A percentile compares a stretch with the other conserved stretches of the same genome.
These are phyloP conservation scores for Fusarium tuaranense DNA, from an alignment of 2,329 filamentous ascomycete species.

Conservation along the genomic window DNA sequence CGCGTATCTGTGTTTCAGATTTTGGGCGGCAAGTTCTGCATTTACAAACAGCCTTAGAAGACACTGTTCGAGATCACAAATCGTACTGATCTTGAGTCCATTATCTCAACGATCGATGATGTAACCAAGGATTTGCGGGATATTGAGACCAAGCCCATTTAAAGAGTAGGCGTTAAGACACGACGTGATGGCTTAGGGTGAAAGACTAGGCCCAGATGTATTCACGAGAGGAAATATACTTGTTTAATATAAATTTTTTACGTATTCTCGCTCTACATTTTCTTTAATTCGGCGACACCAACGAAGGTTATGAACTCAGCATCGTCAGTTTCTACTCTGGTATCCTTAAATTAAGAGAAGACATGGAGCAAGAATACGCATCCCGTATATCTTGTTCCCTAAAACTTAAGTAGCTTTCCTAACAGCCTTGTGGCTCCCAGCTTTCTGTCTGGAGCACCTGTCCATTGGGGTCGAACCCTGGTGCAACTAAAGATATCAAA, in stretches of 20 bases:
- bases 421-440: constrained; percentile 27
- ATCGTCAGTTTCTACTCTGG: neutral
- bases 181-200: no score
- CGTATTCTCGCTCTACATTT: neutral
- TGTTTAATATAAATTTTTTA: no score
- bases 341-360: neutral
- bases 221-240: neutral
- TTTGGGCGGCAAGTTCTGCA: neutral
- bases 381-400: neutral
- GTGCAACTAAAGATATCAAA: constrained; percentile 12
- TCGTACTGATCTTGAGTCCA: neutral
- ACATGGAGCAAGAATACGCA: neutral
- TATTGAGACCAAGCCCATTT: neutral
- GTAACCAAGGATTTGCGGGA: neutral
- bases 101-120: neutral
- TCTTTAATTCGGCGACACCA: no score
- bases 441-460: constrained; percentile 18
- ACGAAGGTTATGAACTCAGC: neutral
- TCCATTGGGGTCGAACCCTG: constrained; percentile 16
- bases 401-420: neutral
- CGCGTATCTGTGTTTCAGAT: neutral
- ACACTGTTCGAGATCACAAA: neutral
- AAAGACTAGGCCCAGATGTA: neutral
- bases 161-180: no score
- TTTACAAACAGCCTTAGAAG: neutral